phyloP scores from a whole-genome alignment of 208 protist species.

The Trypanosoma mega region DNA sequence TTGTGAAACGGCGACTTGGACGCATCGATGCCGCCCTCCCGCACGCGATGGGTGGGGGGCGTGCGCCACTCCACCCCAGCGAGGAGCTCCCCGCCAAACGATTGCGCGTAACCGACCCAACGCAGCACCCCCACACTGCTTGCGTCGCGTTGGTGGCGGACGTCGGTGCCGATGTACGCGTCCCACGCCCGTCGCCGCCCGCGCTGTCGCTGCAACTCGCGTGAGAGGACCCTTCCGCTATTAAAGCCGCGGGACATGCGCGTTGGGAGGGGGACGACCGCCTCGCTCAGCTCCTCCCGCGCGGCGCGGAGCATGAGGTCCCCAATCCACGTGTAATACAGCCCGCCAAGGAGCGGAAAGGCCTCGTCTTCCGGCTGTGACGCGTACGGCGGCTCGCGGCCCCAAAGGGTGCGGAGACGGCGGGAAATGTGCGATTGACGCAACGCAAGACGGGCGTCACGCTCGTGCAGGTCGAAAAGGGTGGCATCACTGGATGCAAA shows the following conservation, averaged over 20 bases:
- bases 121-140: slow-evolving; percentile 33
- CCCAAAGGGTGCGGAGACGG: slow-evolving; percentile 11
- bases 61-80: slow-evolving; percentile 67
- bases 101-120: slow-evolving; percentile 61
- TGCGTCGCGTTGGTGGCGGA: slow-evolving; percentile 23
- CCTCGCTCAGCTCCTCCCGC: slow-evolving; percentile 29
- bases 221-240: slow-evolving; percentile 21
- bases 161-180: slow-evolving; percentile 28
- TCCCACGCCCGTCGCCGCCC: slow-evolving; percentile 37
- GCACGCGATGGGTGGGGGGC: slow-evolving; percentile 22
- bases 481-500: too few relatives aligned
- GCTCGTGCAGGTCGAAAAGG: not conserved
- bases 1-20: slow-evolving; percentile 11
- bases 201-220: slow-evolving; percentile 28
- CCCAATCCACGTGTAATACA: slow-evolving; percentile 43
- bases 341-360: slow-evolving; percentile 6
- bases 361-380: slow-evolving; percentile 28
- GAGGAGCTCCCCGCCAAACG: slow-evolving; percentile 40
- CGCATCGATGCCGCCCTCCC: slow-evolving; percentile 1
- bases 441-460: not conserved
- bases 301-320: slow-evolving; percentile 32
- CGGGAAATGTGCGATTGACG: not conserved
- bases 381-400: slow-evolving; percentile 27
- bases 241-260: slow-evolving; percentile 24
- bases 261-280: slow-evolving; percentile 28